A percentile compares a stretch with the other conserved stretches of the same genome.
Evolutionary conservation across 2,329 filamentous ascomycete genomes (phyloP).

Genomic region (Arthrocladium fulminans): DNA sequence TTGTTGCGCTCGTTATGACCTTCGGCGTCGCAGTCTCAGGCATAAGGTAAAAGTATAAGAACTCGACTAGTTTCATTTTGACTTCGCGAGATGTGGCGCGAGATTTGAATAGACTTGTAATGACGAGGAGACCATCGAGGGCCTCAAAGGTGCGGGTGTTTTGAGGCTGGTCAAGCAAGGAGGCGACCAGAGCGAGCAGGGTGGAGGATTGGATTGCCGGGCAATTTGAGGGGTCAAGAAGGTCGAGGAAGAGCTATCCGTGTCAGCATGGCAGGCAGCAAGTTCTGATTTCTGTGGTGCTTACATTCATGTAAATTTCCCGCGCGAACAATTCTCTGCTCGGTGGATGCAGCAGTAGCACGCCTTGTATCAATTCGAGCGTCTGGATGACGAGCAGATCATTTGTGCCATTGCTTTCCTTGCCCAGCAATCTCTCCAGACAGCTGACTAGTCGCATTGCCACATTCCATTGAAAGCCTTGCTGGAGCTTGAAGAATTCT

Average conservation of each 20-base stretch:
- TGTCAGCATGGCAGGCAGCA: neutral
- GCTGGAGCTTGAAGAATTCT: constrained; percentile 93
- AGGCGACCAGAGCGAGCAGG: constrained; percentile 79
- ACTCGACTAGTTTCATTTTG: constrained; percentile 93
- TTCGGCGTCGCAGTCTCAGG: constrained; percentile 54
- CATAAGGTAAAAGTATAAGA: constrained; percentile 98
- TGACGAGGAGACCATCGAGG: constrained; percentile 81
- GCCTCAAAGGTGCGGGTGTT: constrained; percentile 90
- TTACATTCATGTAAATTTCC: constrained; percentile 87
- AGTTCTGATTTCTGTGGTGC: too few species aligned
- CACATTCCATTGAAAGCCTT: constrained; percentile 97
- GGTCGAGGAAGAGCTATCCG: constrained; percentile 72
- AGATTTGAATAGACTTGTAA: constrained; percentile 88
- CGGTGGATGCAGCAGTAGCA: constrained; percentile 78
- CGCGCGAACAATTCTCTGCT: constrained; percentile 79
- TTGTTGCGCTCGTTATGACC: constrained; percentile 25
- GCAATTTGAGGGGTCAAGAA: constrained; percentile 85
- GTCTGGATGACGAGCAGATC: constrained; percentile 82
- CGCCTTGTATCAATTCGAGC: constrained; percentile 80
- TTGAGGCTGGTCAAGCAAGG: constrained; percentile 72
- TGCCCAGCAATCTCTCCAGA: constrained; percentile 75
- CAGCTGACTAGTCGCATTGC: constrained; percentile 76
- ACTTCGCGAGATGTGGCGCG: constrained; percentile 77
- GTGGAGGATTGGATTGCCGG: constrained; percentile 85
- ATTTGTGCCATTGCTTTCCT: constrained; percentile 70